Percentiles rank a stretch among this genome's conserved stretches.
Conservation (phyloP, 1,284 basidiomycete species). For the Irpex lacteus region DNA sequence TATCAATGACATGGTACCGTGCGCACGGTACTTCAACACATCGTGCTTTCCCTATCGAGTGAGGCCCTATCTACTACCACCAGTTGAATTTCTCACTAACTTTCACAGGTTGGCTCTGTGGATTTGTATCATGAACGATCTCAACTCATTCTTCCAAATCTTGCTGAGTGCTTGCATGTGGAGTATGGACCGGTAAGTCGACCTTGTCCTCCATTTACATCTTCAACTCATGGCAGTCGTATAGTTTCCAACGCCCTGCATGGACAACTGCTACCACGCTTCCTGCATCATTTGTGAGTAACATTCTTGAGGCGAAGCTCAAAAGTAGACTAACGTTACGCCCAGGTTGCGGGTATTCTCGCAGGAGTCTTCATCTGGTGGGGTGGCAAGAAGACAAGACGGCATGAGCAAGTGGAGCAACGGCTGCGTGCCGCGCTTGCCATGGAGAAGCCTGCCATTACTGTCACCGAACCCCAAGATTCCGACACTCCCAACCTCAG, state of each 20-base stretch:
- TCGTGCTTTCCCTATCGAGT: constrained; percentile 78
- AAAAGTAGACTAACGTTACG: not conserved
- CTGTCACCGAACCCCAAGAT: not conserved
- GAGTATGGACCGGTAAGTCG: constrained; percentile 55
- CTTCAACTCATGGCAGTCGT: not conserved
- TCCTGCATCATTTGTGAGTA: constrained; percentile 70
- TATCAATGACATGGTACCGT: constrained; percentile 83
- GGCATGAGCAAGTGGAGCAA: constrained; percentile 70
- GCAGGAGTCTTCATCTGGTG: constrained; percentile 79
- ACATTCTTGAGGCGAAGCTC: not conserved
- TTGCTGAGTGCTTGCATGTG: constrained; percentile 84
- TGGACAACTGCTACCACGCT: constrained; percentile 76
- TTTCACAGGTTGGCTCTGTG: constrained; percentile 49
- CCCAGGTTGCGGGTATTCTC: constrained; percentile 55
- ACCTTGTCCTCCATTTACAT: not conserved
- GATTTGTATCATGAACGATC: constrained; percentile 72
- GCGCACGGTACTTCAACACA: constrained; percentile 87
- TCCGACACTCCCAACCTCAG: not conserved
- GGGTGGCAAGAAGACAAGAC: constrained; percentile 77
- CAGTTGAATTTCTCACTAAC: constrained; percentile 18
- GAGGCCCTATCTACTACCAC: constrained; percentile 20
- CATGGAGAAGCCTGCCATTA: constrained; percentile 26
- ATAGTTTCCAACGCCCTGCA: constrained; percentile 53
- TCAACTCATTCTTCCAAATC: constrained; percentile 81
- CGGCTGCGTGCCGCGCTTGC: constrained; percentile 69